A percentile compares a stretch with the other conserved stretches of the same genome.
These are phyloP conservation scores for Flueggea neowawraea DNA, from an alignment of 441 rosid species.

Conservation along the genomic window DNA sequence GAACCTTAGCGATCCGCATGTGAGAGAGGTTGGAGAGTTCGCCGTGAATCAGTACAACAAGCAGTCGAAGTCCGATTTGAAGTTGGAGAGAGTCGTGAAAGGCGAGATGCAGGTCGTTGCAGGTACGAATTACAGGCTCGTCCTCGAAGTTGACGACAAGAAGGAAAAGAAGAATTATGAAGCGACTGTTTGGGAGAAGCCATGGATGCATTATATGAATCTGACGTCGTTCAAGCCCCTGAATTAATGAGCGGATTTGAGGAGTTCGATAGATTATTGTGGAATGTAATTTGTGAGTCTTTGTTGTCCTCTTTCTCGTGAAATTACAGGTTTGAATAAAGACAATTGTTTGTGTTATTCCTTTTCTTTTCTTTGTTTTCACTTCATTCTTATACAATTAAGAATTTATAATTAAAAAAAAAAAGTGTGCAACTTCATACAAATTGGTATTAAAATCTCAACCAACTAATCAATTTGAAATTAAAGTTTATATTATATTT, in stretches of 20 bases:
- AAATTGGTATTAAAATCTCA: too few relatives aligned
- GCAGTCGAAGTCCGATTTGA: constrained; percentile 18
- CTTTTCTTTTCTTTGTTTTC: too few relatives aligned
- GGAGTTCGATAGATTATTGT: too few relatives aligned
- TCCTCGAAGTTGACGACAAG: constrained; percentile 23
- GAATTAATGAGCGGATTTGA: background rate
- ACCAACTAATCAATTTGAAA: too few relatives aligned
- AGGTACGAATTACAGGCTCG: constrained; percentile 50
- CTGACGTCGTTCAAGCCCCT: constrained; percentile 46
- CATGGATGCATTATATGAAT: constrained; percentile 36
- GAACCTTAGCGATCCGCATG: constrained; percentile 12
- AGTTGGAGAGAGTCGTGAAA: constrained; percentile 31
- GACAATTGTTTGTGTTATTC: too few relatives aligned
- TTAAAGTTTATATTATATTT: too few relatives aligned
- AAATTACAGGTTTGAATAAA: too few relatives aligned
- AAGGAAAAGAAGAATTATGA: constrained; percentile 23
- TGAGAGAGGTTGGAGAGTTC: constrained; percentile 15
- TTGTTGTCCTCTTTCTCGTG: too few relatives aligned
- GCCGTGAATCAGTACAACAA: constrained; percentile 45
- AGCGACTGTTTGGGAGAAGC: constrained; percentile 68
- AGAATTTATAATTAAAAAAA: too few relatives aligned
- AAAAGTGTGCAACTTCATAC: too few relatives aligned
- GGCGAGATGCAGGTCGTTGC: constrained; percentile 66
- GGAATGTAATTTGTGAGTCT: too few relatives aligned
- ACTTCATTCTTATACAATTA: too few relatives aligned